Conservation (phyloP, 768 basidiomycete species). For the Tephrocybe rancida region DNA sequence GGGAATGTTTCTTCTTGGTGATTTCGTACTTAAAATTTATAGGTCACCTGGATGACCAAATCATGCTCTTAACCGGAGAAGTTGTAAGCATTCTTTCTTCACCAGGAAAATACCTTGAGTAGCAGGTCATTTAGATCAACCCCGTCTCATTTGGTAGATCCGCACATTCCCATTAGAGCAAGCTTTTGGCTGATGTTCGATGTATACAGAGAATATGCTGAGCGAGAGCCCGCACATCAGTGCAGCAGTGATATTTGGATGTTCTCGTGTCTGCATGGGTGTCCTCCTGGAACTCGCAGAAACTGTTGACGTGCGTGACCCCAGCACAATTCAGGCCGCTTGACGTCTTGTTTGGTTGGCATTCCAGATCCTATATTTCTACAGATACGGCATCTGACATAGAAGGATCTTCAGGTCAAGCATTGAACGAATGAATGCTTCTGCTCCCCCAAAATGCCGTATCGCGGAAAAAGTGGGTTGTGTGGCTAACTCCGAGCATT, state of each 20-base stretch:
- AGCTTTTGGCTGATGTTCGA: not conserved
- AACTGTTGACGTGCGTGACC: not conserved
- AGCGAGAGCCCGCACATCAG: not conserved
- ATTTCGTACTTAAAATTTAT: not conserved
- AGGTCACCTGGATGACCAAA: slow-evolving; percentile 7
- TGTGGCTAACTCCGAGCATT: not conserved
- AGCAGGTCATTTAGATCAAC: not conserved
- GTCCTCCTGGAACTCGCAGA: not conserved
- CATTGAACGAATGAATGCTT: not conserved
- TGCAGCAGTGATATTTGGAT: slow-evolving; percentile 4
- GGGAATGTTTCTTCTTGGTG: too few relatives aligned
- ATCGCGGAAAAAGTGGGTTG: not conserved
- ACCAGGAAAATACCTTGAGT: too few relatives aligned
- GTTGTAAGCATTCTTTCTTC: not conserved
- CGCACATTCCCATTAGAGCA: not conserved
- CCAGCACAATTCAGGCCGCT: not conserved
- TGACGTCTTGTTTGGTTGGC: slow-evolving; percentile 1
- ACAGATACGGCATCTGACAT: not conserved
- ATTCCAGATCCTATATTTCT: too few relatives aligned
- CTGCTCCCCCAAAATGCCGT: not conserved
- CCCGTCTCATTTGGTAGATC: not conserved
- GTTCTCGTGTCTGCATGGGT: slow-evolving; percentile 1
- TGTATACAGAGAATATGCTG: not conserved
- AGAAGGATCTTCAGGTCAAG: not conserved
- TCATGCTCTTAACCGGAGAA: slow-evolving; percentile 4